Base-by-base conservation (phyloP, 192 early-diverging fungal genomes). In the Entomortierella beljakovae region DNA sequence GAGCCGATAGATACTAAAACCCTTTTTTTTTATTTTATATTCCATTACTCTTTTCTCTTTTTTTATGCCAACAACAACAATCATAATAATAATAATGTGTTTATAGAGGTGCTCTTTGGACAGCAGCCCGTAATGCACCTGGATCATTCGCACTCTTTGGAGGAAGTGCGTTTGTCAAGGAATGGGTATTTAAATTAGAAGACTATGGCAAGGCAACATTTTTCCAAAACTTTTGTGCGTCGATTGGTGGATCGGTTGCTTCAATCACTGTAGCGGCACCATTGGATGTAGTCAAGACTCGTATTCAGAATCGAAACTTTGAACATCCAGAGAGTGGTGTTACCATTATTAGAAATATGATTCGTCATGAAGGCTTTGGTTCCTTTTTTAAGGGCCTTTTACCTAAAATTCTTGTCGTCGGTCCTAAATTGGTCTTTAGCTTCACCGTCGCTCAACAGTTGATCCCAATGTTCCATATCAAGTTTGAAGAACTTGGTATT, bases 61-160 rank as follows among this genome's bases (percentile, higher is more conserved):
- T 4, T 40, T 31, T 20, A n/a, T n/a, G n/a, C n/a, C n/a, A n/a
- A n/a, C n/a, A n/a, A n/a, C n/a, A n/a, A n/a, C n/a, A n/a, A n/a
- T n/a, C n/a, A n/a, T n/a, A n/a, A n/a, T n/a, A n/a, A n/a, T n/a
- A n/a, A n/a, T n/a, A n/a, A n/a, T n/a, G n/a, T n/a, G n/a, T n/a
- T n/a, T 18, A 16, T 33, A 91, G 89, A 46, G 97, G 97, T 25
- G 96, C 94, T 28, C 85, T 91, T 20, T 99, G 97, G 97, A 99
- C 97, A 23, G 92, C 94, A 33, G 90, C 96, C 54, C 91, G 97
- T 64, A 99, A 99, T 79, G 97, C 97, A 2, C 97, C 97, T 8
- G 97, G 97, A n/a, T 97, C 95, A 32, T 99, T 99, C 85, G 96
- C 97, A 9, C 85, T 96, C 0, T 93, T 97, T 73, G 96, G 96